A percentile compares a stretch with the other conserved stretches of the same genome.
phyloP scores from a whole-genome alignment of 148 eudicot genomes.

The Heliamphora exappendiculata region DNA sequence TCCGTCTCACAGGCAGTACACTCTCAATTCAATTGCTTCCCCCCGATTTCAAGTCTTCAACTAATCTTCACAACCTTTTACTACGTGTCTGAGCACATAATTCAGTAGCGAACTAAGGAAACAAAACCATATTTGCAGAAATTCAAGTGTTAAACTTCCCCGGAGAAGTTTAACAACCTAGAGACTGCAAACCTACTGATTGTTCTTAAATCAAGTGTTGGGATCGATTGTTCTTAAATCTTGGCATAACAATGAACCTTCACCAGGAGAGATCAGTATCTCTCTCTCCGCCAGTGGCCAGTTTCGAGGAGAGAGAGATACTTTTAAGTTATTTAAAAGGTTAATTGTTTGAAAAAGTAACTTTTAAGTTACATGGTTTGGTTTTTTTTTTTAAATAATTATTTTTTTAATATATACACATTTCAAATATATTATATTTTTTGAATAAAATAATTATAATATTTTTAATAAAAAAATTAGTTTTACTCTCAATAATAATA shows the following conservation, averaged over 20 bases:
- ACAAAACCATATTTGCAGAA: neutral
- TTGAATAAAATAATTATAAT: too few relatives aligned
- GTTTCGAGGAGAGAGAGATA: neutral
- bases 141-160: neutral
- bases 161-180: too few relatives aligned
- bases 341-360: too few relatives aligned
- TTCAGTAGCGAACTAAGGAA: neutral
- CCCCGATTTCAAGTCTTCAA: neutral
- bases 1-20: neutral
- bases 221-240: neutral
- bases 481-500: too few relatives aligned
- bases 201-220: too few relatives aligned
- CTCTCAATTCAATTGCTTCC: neutral
- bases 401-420: too few relatives aligned
- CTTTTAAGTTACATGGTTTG: too few relatives aligned
- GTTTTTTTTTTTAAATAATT: too few relatives aligned
- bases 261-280: slow-evolving; percentile 18
- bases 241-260: neutral
- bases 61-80: neutral
- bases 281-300: neutral
- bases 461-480: too few relatives aligned
- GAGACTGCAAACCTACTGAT: neutral
- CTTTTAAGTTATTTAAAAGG: neutral
- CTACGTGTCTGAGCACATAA: neutral
- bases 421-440: too few relatives aligned